Conservation (phyloP, 225 moss, liverwort and hornwort species). For the Pleurozium schreberi region DNA sequence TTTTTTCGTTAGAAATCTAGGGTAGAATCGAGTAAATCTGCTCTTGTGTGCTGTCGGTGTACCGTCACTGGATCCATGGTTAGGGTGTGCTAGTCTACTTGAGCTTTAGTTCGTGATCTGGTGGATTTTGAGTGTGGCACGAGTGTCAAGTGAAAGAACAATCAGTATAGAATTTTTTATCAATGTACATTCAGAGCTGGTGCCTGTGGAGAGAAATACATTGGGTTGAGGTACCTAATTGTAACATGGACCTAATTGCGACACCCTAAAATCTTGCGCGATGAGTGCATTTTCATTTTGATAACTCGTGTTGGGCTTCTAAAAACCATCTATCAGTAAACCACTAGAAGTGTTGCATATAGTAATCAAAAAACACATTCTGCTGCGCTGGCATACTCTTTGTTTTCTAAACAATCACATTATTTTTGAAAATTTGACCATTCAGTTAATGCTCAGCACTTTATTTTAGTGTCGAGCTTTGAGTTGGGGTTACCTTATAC, state of each 20-base stretch:
- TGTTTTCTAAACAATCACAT: background rate
- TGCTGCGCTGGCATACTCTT: background rate
- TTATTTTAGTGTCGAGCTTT: background rate
- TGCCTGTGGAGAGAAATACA: background rate
- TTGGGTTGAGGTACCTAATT: too few species aligned
- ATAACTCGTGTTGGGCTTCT: background rate
- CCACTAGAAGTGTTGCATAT: background rate
- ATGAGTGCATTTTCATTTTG: background rate
- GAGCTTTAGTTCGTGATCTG: background rate
- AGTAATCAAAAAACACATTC: background rate
- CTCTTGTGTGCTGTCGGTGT: background rate
- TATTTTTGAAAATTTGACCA: background rate
- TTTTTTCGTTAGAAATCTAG: background rate
- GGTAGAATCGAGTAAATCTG: background rate
- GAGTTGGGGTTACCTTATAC: background rate
- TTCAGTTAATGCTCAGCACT: background rate
- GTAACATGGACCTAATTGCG: background rate
- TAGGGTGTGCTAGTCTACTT: background rate
- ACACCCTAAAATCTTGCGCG: background rate
- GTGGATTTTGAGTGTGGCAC: background rate
- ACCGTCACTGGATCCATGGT: background rate
- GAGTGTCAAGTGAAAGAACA: background rate
- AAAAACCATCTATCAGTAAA: too few species aligned
- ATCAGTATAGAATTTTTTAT: background rate
- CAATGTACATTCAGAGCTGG: background rate